phyloP scores from a whole-genome alignment of 73 alveolate species.

The Paramecium biaurelia region DNA sequence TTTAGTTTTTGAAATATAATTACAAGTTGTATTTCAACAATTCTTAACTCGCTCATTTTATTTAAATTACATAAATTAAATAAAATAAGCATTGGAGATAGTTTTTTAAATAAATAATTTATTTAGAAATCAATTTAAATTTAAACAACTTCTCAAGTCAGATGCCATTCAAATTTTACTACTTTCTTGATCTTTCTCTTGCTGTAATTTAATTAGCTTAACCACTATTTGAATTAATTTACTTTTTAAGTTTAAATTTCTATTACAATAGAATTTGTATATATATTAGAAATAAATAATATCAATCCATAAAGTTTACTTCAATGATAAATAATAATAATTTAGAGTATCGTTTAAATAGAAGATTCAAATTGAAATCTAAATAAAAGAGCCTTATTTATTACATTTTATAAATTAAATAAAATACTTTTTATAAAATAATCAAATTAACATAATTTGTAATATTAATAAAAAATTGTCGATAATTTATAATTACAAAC shows the following conservation, averaged over 20 bases:
- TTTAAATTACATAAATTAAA: too few species aligned
- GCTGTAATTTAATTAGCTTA: not conserved
- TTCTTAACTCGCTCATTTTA: not conserved
- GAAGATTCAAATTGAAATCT: not conserved
- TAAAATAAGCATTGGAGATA: not conserved
- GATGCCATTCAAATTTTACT: not conserved
- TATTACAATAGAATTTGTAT: too few species aligned
- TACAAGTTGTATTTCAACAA: not conserved
- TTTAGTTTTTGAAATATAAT: not conserved
- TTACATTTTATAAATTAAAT: too few species aligned
- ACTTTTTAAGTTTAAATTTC: too few species aligned
- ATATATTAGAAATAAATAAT: not conserved
- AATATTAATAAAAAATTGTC: too few species aligned
- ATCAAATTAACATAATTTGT: not conserved
- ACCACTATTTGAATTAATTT: not conserved
- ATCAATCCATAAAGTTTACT: not conserved
- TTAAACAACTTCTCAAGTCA: not conserved
- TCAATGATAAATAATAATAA: not conserved
- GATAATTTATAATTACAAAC: not conserved
- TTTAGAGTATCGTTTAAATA: not conserved
- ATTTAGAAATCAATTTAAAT: not conserved
- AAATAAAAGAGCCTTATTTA: not conserved
- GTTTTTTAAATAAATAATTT: too few species aligned
- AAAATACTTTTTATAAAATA: too few species aligned
- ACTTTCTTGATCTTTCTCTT: too few species aligned